These are phyloP conservation scores for Mycena sanguinolenta DNA, from an alignment of 768 basidiomycete genomes.

Conservation along the genomic window DNA sequence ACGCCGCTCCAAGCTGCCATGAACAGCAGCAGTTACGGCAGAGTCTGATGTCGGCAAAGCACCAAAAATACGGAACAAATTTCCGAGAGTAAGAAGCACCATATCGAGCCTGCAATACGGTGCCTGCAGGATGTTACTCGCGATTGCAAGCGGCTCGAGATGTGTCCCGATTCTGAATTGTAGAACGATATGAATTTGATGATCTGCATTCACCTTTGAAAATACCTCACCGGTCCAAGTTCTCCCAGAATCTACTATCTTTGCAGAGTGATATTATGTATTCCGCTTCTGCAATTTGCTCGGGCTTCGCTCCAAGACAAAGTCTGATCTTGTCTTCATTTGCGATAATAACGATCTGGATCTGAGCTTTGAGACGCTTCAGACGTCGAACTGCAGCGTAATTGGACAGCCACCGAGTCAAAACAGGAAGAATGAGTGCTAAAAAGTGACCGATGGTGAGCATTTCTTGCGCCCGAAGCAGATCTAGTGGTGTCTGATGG, in stretches of 20 bases:
- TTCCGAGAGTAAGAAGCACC: not conserved
- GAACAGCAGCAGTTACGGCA: not conserved
- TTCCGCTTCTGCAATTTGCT: constrained; percentile 23
- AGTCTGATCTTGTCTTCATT: not conserved
- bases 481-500: constrained; percentile 38
- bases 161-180: not conserved
- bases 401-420: constrained; percentile 1
- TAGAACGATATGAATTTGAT: not conserved
- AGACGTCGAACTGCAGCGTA: not conserved
- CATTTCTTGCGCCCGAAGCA: constrained; percentile 37
- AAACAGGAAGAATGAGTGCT: constrained; percentile 37
- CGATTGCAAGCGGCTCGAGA: not conserved
- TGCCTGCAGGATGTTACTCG: not conserved
- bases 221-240: constrained; percentile 39
- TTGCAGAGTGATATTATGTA: constrained; percentile 30
- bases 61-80: not conserved
- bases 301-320: not conserved
- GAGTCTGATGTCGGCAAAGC: not conserved
- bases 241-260: constrained; percentile 41
- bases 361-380: not conserved
- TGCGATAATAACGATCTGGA: not conserved
- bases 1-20: not conserved
- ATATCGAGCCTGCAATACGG: not conserved
- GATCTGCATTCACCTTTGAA: not conserved
- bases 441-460: constrained; percentile 26